Base-by-base conservation (phyloP, 371 early-diverging fungal genomes). In the Mortierella sp. region DNA sequence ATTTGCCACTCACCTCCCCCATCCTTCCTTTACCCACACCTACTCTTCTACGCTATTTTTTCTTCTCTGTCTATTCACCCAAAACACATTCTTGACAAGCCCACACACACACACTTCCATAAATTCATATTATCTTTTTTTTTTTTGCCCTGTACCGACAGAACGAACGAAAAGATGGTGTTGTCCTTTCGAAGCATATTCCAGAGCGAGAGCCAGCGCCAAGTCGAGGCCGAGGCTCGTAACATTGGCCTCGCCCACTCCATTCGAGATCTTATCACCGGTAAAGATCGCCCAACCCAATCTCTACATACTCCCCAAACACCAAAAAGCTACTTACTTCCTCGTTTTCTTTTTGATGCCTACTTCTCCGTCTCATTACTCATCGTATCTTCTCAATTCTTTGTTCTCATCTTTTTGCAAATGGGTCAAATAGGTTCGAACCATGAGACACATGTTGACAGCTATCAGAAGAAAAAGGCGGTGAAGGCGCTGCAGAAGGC, bases 401-500 rank as follows among this genome's bases (percentile, higher is more conserved):
- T 32, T 55, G 48, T 16, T 2, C 41, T 27, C 29, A 29, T 32
- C 27, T 32, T 41, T 32, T 29, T 60, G 24, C 43, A 41, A 29
- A 1, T 3, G 51, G 51, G 51, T 5, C 16, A 51, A 6, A 32
- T 55, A 84, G 85, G 85, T 7, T 56, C 85, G 18, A 81, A 80
- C 35, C 87, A 86, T 73, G 80, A 77, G 65, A 71, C 73, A 3
- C 87, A 79, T 77, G 82, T 86, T 1, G 87, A 86, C 55, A 75
- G 56, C 41, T 73, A 70, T 29, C 82, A 79, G 44, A 86, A 84
- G 75, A 87, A 87, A 54, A 71, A 80, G 65, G 88, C 80, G 3
- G 82, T 88, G 27, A 83, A 81, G 54, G 88, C 87, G 6, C 77
- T 88, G n/a, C 88, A 82, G 46, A 84, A 84, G 49, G 79, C 82